Evolutionary conservation across 768 basidiomycete species (phyloP), one percentile per base, ranked within the genome.

Genomic region (Suillus weaverae): DNA sequence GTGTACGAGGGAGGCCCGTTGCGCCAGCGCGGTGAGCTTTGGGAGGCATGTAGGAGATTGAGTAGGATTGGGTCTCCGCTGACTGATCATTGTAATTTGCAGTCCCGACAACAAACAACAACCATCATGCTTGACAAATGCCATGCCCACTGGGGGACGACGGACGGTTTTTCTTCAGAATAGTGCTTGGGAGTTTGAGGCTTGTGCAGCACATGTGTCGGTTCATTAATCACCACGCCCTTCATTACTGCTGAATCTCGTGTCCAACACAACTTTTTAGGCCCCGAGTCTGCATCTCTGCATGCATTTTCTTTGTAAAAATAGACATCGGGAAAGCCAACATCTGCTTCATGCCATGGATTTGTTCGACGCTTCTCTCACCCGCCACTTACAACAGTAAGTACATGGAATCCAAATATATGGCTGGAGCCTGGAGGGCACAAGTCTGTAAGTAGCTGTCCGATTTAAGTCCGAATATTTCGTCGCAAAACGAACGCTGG

Each of bases 1-100:
- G 89, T 3, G 86, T 78, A 70, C 87, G 87, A 65, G 83, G 78
- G 51, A 81, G 80, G 62, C 78, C 80, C 41, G 84, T 74, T 60
- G 80, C 74, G 55, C 79, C 76, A 46, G 79, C 72, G 70, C 84
- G 80, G 69, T 85, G 83, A 59, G 78, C 70, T 77, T 84, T 87
- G 68, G 78, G 81, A 54, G 86, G 78, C 82, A 85, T 86, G 72
- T 63, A 68, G 56, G 69, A 70, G 61, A 62, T 66, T 38, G 66
- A 64, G 64, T 48, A 46, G 55, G 64, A 30, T 76, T 77, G 70
- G 70, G 66, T 76, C 70, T 78, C 74, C 74, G 74, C 74, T 36
- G 20, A 30, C 11, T 73, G 68, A 68, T 73, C 72, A 73, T 60
- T 64, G 61, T n/a, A 41, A 60, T 54, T 69, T 70, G 43, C 46